phyloP scores from a whole-genome alignment of 2,329 filamentous ascomycete species.

The Pezicula neosporulosa region DNA sequence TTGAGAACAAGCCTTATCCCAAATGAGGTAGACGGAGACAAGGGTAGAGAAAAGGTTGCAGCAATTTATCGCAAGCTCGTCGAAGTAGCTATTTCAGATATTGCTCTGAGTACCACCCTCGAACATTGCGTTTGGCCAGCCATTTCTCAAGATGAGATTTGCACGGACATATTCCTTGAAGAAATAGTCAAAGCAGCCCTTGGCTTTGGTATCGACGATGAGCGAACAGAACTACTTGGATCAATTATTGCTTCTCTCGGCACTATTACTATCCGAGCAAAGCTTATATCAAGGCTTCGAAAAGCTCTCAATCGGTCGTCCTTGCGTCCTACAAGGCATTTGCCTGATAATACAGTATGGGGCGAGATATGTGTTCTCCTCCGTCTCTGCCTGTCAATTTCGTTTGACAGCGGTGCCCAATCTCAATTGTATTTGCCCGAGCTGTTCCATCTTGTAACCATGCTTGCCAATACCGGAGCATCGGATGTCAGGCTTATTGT shows the following conservation, averaged over 20 bases:
- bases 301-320: conserved; percentile 67
- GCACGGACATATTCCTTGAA: conserved; percentile 65
- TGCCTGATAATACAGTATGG: conserved; percentile 67
- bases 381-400: conserved; percentile 62
- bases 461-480: conserved; percentile 64
- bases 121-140: conserved; percentile 64
- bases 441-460: conserved; percentile 67
- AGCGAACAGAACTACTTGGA: conserved; percentile 56
- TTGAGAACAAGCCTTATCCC: conserved; percentile 57
- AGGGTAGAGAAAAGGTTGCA: conserved; percentile 62
- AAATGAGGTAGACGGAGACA: conserved; percentile 60
- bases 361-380: conserved; percentile 65
- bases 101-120: conserved; percentile 54
- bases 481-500: conserved; percentile 55
- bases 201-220: conserved; percentile 53
- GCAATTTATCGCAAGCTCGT: conserved; percentile 63
- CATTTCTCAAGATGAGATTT: conserved; percentile 60
- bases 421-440: conserved; percentile 66
- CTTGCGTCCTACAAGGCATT: conserved; percentile 58
- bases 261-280: conserved; percentile 62
- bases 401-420: conserved; percentile 65
- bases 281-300: conserved; percentile 60
- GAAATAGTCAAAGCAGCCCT: conserved; percentile 63
- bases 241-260: conserved; percentile 61
- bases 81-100: conserved; percentile 59